phyloP scores from a whole-genome alignment of 306 rosid species.

The Fragaria iinumae region DNA sequence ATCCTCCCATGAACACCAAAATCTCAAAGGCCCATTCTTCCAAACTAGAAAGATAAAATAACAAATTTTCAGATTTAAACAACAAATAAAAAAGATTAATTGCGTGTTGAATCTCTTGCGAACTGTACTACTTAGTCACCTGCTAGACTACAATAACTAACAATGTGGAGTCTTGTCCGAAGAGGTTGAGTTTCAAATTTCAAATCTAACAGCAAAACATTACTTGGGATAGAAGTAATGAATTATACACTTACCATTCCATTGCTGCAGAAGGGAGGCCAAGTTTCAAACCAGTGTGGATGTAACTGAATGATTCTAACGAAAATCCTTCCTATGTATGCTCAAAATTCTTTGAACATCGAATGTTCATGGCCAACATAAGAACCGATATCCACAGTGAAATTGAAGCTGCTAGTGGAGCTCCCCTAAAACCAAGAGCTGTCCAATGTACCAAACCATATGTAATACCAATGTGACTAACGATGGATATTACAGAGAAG shows the following conservation, averaged over 20 bases:
- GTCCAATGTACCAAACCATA: constrained; percentile 54
- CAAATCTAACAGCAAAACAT: not conserved
- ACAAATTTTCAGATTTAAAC: not conserved
- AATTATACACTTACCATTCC: constrained; percentile 56
- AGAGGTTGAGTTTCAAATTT: too few relatives aligned
- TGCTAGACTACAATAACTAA: too few relatives aligned
- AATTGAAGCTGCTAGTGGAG: constrained; percentile 60
- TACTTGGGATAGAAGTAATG: too few relatives aligned
- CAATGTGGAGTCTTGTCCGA: too few relatives aligned
- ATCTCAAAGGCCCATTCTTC: constrained; percentile 92
- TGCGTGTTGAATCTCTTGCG: too few relatives aligned
- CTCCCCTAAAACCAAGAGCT: constrained; percentile 52
- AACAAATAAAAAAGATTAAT: too few relatives aligned
- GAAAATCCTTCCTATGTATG: constrained; percentile 80
- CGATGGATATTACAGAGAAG: constrained; percentile 46
- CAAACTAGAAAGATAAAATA: constrained; percentile 50
- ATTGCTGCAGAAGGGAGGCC: constrained; percentile 74
- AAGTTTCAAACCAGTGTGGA: constrained; percentile 52
- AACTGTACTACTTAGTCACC: too few relatives aligned
- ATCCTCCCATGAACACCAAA: constrained; percentile 76
- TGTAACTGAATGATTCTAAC: constrained; percentile 33
- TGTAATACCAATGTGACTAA: constrained; percentile 46
- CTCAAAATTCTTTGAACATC: constrained; percentile 50
- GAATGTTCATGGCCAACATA: constrained; percentile 18
- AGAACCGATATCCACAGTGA: constrained; percentile 61